Evolutionary conservation across 208 protist genomes (phyloP).

Genomic region (Trypanosoma platydactyli): DNA sequence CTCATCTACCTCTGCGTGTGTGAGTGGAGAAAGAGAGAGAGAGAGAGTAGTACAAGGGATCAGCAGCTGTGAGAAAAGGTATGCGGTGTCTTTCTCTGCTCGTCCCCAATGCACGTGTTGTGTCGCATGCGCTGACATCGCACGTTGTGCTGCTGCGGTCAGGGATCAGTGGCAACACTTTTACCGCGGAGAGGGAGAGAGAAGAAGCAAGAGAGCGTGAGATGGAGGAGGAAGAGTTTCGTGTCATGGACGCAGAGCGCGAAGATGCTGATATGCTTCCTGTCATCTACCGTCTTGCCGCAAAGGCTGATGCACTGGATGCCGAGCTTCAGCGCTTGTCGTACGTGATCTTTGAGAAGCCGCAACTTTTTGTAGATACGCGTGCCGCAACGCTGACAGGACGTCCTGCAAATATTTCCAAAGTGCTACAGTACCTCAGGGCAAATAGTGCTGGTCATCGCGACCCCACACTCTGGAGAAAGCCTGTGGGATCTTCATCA

Average conservation of each 20-base stretch:
- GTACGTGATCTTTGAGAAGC: constrained; percentile 52
- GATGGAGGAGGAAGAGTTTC: constrained; percentile 83
- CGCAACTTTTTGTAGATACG: constrained; percentile 62
- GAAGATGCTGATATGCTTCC: constrained; percentile 47
- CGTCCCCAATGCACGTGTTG: not conserved
- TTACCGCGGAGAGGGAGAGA: not conserved
- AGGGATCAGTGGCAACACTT: not conserved
- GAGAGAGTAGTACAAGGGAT: not conserved
- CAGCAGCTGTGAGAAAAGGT: not conserved
- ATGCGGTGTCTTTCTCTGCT: constrained; percentile 5
- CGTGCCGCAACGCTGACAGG: constrained; percentile 38
- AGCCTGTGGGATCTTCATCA: constrained; percentile 30
- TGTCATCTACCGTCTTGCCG: constrained; percentile 41
- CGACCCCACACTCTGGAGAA: constrained; percentile 8
- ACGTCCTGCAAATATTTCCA: constrained; percentile 40
- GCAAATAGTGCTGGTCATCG: not conserved
- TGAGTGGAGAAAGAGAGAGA: not conserved
- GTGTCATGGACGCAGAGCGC: constrained; percentile 32
- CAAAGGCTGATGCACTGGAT: constrained; percentile 64
- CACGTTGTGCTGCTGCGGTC: not conserved
- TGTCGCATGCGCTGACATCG: not conserved
- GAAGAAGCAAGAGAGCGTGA: constrained; percentile 32
- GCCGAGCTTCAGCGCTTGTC: constrained; percentile 59
- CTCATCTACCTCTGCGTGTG: constrained; percentile 1
- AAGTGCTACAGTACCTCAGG: constrained; percentile 30